These are phyloP conservation scores for Tetrapisispora taiwanensis DNA, from an alignment of 805 yeast genomes.

Conservation along the genomic window DNA sequence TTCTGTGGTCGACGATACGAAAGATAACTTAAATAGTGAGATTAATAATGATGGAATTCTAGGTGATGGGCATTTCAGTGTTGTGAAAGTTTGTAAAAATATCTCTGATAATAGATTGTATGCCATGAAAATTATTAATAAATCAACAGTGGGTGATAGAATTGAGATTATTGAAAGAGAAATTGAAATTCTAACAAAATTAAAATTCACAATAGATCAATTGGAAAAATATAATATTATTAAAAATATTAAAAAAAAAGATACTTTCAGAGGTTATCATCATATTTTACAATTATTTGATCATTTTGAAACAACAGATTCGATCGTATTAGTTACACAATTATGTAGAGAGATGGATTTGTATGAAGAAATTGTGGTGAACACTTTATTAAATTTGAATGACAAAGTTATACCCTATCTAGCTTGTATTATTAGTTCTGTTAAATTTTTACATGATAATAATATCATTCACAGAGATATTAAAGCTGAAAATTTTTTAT, in stretches of 20 bases:
- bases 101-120: slow-evolving; percentile 32
- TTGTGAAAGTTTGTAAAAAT: slow-evolving; percentile 42
- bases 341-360: slow-evolving; percentile 61
- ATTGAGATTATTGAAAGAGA: slow-evolving; percentile 45
- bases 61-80: slow-evolving; percentile 42
- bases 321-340: slow-evolving; percentile 50
- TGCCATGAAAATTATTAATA: slow-evolving; percentile 37
- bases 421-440: slow-evolving; percentile 41
- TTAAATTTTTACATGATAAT: slow-evolving; percentile 47
- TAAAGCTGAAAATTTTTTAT: slow-evolving; percentile 62
- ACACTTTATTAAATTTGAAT: slow-evolving; percentile 36
- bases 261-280: slow-evolving; percentile 29
- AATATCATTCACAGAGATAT: slow-evolving; percentile 61
- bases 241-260: slow-evolving; percentile 1
- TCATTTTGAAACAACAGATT: slow-evolving; percentile 56
- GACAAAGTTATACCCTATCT: slow-evolving; percentile 42
- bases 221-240: slow-evolving; percentile 29
- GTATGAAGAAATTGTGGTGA: slow-evolving; percentile 45
- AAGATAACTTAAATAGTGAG: background rate
- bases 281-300: slow-evolving; percentile 55
- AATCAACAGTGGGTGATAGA: slow-evolving; percentile 21
- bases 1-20: background rate
- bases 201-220: slow-evolving; percentile 15
- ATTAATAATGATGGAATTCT: slow-evolving; percentile 7
- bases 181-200: slow-evolving; percentile 37